Percentiles rank a stretch among this genome's conserved stretches.
Evolutionary conservation across 2,329 filamentous ascomycete species (phyloP).

Genomic region (Neonectria magnoliae): DNA sequence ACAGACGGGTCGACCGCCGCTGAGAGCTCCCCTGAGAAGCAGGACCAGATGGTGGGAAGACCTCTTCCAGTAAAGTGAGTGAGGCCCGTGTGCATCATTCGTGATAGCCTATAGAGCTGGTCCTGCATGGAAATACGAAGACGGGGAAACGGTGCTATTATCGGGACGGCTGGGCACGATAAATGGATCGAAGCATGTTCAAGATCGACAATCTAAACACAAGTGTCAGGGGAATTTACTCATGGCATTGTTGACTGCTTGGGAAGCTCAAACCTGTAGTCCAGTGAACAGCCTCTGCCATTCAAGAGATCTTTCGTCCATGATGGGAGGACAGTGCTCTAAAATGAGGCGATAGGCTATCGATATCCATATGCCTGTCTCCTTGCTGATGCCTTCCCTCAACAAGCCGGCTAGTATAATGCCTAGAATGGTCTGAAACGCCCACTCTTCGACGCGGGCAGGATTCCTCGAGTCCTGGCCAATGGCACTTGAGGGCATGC

Average conservation of each 20-base stretch:
- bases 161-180: constrained; percentile 52
- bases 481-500: constrained; percentile 47
- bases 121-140: constrained; percentile 52
- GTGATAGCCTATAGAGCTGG: constrained; percentile 52
- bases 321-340: constrained; percentile 52
- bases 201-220: constrained; percentile 51
- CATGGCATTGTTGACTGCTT: background rate
- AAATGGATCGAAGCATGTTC: constrained; percentile 56
- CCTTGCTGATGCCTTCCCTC: constrained; percentile 51
- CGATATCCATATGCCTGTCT: constrained; percentile 56
- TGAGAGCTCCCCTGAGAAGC: constrained; percentile 43
- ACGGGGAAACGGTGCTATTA: constrained; percentile 49
- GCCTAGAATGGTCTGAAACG: constrained; percentile 54
- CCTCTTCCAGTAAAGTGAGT: constrained; percentile 54
- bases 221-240: background rate
- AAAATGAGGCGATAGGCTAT: constrained; percentile 53
- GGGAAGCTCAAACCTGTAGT: constrained; percentile 4
- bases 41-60: constrained; percentile 55
- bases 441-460: constrained; percentile 48
- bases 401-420: constrained; percentile 53
- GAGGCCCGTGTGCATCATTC: constrained; percentile 56
- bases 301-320: constrained; percentile 49
- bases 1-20: constrained; percentile 33
- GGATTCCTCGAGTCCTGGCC: constrained; percentile 35
- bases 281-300: constrained; percentile 53